Conservation (phyloP, 306 rosid species). For the Quercus gilva region DNA sequence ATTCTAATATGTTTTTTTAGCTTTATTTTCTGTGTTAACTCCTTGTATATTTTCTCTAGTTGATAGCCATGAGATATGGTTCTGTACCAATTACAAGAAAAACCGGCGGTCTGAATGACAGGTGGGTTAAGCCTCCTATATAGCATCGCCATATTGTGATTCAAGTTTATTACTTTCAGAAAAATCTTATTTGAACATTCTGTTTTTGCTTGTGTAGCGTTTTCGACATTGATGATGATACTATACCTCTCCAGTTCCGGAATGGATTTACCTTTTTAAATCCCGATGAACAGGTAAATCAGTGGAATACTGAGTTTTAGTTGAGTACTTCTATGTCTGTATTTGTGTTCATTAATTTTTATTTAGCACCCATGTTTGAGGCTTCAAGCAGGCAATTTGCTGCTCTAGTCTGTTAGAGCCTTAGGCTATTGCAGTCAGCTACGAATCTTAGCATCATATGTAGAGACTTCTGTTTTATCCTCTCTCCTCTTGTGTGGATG, state of each 20-base stretch:
- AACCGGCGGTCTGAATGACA: slow-evolving; percentile 97
- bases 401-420: not conserved
- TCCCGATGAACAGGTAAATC: slow-evolving; percentile 75
- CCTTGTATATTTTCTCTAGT: slow-evolving; percentile 37
- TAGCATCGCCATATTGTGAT: not conserved
- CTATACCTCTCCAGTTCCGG: slow-evolving; percentile 64
- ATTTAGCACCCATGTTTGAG: not conserved
- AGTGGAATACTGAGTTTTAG: not conserved
- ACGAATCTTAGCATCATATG: not conserved
- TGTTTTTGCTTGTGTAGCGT: slow-evolving; percentile 52
- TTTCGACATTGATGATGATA: slow-evolving; percentile 82
- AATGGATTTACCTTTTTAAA: slow-evolving; percentile 80
- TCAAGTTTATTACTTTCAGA: slow-evolving; percentile 11
- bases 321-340: not conserved
- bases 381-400: not conserved
- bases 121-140: slow-evolving; percentile 43
- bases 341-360: not conserved
- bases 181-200: not conserved
- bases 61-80: slow-evolving; percentile 98
- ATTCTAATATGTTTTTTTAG: not conserved
- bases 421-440: not conserved
- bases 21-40: not conserved
- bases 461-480: slow-evolving; percentile 8
- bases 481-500: slow-evolving; percentile 2
- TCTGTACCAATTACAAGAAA: slow-evolving; percentile 82